Conservation (phyloP, 2,329 filamentous ascomycete species). For the Lachnellula hyalina region DNA sequence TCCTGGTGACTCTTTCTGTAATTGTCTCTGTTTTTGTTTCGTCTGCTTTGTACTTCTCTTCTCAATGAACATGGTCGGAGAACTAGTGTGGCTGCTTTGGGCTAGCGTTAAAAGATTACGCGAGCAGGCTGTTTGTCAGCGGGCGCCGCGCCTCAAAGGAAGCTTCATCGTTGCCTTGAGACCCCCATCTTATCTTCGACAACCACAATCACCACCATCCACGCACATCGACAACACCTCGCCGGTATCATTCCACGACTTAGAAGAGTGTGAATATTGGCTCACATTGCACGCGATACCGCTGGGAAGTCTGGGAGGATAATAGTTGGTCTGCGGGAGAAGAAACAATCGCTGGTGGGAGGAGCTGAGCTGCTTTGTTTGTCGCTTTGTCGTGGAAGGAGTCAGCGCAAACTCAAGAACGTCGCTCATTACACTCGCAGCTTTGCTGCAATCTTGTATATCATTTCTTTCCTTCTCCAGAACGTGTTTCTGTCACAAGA, state of each 20-base stretch:
- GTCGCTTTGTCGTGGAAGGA: constrained; percentile 23
- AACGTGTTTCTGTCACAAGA: constrained; percentile 28
- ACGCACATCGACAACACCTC: not conserved
- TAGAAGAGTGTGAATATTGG: constrained; percentile 2
- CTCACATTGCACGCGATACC: not conserved
- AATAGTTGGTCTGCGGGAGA: constrained; percentile 9
- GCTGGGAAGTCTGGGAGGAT: constrained; percentile 12
- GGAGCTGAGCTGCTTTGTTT: constrained; percentile 20
- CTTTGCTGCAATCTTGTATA: constrained; percentile 32
- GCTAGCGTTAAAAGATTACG: too few relatives aligned
- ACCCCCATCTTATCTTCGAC: not conserved
- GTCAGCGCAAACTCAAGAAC: constrained; percentile 16
- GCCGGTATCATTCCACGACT: constrained; percentile 4
- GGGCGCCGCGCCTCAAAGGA: too few relatives aligned
- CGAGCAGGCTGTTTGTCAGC: not conserved
- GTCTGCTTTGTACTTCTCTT: too few relatives aligned
- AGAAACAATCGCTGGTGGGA: constrained; percentile 10
- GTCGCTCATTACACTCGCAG: constrained; percentile 24
- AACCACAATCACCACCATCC: not conserved
- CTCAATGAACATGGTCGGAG: too few relatives aligned
- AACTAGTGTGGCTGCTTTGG: too few relatives aligned
- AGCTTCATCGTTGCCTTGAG: not conserved
- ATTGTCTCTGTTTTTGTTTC: too few relatives aligned
- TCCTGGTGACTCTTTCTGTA: too few relatives aligned
- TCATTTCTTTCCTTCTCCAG: constrained; percentile 29